Evolutionary conservation across 176 grass and related monocot genomes (phyloP), one percentile per base, ranked within the genome.

Genomic region (Eleusine indica): DNA sequence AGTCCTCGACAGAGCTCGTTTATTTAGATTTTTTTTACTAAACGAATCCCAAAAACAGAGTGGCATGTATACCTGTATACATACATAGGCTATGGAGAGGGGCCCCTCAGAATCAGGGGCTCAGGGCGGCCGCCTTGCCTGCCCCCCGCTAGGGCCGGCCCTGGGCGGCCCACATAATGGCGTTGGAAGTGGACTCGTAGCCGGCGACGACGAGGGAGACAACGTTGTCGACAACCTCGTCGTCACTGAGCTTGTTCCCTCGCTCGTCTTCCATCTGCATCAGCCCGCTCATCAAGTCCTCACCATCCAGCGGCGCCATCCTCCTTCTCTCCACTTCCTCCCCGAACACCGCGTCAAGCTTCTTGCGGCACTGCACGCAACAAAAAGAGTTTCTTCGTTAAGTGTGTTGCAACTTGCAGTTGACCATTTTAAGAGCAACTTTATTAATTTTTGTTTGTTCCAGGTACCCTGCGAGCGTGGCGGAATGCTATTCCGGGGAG

Each of bases 201-300:
- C 83, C 88, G 0, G 35, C 88, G 9, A 86, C 0, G 6, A 89
- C 38, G 16, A 82, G 72, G 6, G 78, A 25, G 14, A 89, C 54
- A 15, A 86, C 86, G 74, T 86, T 90, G 44, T 90, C 68, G 2
- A 86, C 75, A 4, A 90, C 67, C 69, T 86, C 73, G 7, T 83
- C 74, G 41, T 82, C 79, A 14, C 30, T 49, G 12, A 89, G 15
- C 66, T 71, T 79, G 38, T 74, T 78, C 39, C 88, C 88, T 41
- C 69, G 66, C 19, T 83, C 84, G 16, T 90, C 88, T 32, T 68
- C 61, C 10, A 83, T 63, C 10, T 68, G 40, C 84, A 79, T 86
- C 51, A 90, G 41, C 48, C 83, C 84, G 18, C 43, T 41, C 84
- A 86, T 79, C 5, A 86, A 14, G 76, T 79, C 76, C 1, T 12